These are phyloP conservation scores for Phytophthora cactorum DNA, from an alignment of 352 stramenopile genomes.

Conservation along the genomic window DNA sequence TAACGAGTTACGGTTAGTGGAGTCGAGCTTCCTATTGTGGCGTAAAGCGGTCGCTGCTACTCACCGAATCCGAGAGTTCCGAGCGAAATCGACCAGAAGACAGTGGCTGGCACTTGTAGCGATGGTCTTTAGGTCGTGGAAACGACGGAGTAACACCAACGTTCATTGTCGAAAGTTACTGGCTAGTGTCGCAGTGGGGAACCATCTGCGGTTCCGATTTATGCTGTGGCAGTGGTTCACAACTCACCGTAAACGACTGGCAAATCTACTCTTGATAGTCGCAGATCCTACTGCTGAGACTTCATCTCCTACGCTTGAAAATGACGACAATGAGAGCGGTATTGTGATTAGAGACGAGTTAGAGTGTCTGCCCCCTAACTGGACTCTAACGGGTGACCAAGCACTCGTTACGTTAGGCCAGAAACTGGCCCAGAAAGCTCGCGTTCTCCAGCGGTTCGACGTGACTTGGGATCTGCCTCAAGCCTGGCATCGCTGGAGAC, in stretches of 20 bases:
- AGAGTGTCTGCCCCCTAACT: background rate
- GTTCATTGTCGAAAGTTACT: constrained; percentile 45
- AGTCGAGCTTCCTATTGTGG: constrained; percentile 50
- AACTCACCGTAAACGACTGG: constrained; percentile 33
- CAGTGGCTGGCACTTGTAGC: constrained; percentile 13
- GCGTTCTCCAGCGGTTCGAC: constrained; percentile 55
- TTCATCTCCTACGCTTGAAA: background rate
- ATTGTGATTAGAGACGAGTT: background rate
- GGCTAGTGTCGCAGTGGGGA: constrained; percentile 37
- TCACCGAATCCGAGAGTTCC: constrained; percentile 33
- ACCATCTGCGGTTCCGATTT: constrained; percentile 57
- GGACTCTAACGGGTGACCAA: background rate
- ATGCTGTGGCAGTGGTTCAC: constrained; percentile 58
- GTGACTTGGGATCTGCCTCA: constrained; percentile 46
- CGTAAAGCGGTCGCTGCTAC: constrained; percentile 35
- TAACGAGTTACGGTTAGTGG: constrained; percentile 16
- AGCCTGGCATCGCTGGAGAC: constrained; percentile 64
- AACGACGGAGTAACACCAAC: constrained; percentile 34
- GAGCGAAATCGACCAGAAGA: constrained; percentile 13
- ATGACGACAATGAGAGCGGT: background rate
- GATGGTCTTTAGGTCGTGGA: constrained; percentile 43
- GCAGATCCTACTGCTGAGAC: constrained; percentile 3
- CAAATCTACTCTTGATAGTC: constrained; percentile 28
- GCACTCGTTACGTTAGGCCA: constrained; percentile 27
- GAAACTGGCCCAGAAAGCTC: constrained; percentile 44